Conservation (phyloP, 257 asterid species). For the Solanum medicagineum region DNA sequence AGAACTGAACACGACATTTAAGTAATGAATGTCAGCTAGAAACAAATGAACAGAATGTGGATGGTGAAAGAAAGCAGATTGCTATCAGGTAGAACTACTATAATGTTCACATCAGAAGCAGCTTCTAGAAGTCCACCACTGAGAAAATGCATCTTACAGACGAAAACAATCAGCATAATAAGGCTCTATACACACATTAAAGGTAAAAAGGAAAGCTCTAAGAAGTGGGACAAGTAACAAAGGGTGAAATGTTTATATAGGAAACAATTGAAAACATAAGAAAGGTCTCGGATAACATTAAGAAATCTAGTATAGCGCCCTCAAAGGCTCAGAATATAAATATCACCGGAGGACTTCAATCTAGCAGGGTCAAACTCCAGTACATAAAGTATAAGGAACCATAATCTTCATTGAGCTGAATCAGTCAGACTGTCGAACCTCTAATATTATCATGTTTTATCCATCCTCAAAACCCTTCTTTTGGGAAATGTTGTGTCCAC, state of each 20-base stretch:
- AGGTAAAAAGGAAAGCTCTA: background rate
- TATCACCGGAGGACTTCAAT: background rate
- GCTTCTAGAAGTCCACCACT: background rate
- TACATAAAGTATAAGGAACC: background rate
- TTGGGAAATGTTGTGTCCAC: background rate
- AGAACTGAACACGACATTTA: background rate
- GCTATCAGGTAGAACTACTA: background rate
- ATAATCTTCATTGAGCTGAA: background rate
- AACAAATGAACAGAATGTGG: background rate
- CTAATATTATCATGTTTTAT: background rate
- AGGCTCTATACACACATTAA: background rate
- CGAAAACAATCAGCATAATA: background rate
- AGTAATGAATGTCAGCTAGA: background rate
- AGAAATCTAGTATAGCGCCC: background rate
- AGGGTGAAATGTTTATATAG: background rate
- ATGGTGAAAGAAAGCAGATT: background rate
- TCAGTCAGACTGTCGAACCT: background rate
- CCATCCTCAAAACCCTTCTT: background rate
- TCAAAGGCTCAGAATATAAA: background rate
- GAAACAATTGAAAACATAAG: background rate
- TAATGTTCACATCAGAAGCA: background rate
- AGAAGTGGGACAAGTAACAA: background rate
- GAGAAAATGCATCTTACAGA: background rate
- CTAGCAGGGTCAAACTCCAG: background rate
- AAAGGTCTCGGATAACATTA: background rate